Base-by-base conservation (phyloP, 192 early-diverging fungal genomes). In the Backusella sp. region DNA sequence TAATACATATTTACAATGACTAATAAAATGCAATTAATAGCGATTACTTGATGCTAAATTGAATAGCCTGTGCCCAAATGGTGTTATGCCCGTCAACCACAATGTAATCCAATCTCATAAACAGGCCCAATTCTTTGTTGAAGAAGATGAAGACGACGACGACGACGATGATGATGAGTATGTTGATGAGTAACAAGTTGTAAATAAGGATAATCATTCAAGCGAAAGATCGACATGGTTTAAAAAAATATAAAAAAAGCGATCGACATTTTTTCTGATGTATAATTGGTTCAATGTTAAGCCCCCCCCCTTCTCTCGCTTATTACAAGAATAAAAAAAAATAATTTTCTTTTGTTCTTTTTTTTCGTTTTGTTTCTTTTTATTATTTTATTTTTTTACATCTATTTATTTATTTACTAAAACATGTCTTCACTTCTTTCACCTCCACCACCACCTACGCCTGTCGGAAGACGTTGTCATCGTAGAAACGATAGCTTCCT, bases 1-100 rank as follows among this genome's bases (percentile, higher is more conserved):
- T 39, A 15, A 46, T 26, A 72, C 39, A 39, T 36, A 34, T 66
- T 41, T 39, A 74, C 37, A 32, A 71, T 17, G 11, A 62, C 9
- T 62, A 62, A 62, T 62, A 62, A 62, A 6, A 26, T 71, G 23
- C 14, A 32, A 71, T 7, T 26, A 67, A 46, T 28, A 74, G 73
- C 41, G 44, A 66, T 67, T 74, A 74, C 66, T 74, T 42, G 65
- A 74, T 66, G 21, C 2, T 30, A 74, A 65, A 44, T 21, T 74
- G 41, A 30, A 68, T 19, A 30, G 32, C 11, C 19, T 74, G 3
- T 74, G 73, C 32, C 62, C 73, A 35, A 42, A 30, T 46, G 30
- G 41, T 66, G 62, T 74, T 28, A 41, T 66, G n/a, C 52, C 62
- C n/a, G 14, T 74, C 0, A 67, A 35, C 6, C 62, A 66, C 1